Evolutionary conservation across 192 early-diverging fungal genomes (phyloP), one percentile per base, ranked within the genome.

Genomic region (Ambispora gerdemannii): DNA sequence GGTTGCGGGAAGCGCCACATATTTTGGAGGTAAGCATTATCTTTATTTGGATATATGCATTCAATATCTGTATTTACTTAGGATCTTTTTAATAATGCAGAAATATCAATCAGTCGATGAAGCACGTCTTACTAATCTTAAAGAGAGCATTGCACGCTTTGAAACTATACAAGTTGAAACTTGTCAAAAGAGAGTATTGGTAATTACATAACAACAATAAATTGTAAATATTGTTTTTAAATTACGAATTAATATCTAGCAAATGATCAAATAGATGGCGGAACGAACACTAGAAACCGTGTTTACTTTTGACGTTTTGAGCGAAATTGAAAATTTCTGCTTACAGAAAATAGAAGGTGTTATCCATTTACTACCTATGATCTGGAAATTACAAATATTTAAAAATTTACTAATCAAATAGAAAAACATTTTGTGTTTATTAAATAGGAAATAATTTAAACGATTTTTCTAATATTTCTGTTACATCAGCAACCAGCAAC

Each of bases 71-170:
- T 24, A 24, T 49, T 28, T 15, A 32, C 20, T 24, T 7, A 19
- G n/a, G 15, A 3, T 17, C 60, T 64, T n/a, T 19, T 31, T 34
- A 32, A 38, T 38, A 25, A 47, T 55, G 20, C 72, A 80, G 78
- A 76, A 73, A 73, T 77, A 67, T 38, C 75, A 80, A 73, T 30
- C 47, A 25, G 49, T 80, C 27, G 78, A 80, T 70, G 68, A 76
- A 36, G 55, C 24, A 4, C 75, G 78, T 34, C 67, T 70, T 1
- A 70, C 72, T 8, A 64, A 80, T 68, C 31, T 80, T 47, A 76
- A 80, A 68, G 73, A 75, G 25, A 68, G 38, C 4, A 52, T 80
- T 0, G 32, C 52, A 11, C 55, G 62, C 20, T 80, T 80, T 51
- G 78, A 80, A 56, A 63, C 75, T 3, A 68, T 75, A 3, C 78